phyloP scores from a whole-genome alignment of 345 rosid genomes.

The Ceriops decandra region DNA sequence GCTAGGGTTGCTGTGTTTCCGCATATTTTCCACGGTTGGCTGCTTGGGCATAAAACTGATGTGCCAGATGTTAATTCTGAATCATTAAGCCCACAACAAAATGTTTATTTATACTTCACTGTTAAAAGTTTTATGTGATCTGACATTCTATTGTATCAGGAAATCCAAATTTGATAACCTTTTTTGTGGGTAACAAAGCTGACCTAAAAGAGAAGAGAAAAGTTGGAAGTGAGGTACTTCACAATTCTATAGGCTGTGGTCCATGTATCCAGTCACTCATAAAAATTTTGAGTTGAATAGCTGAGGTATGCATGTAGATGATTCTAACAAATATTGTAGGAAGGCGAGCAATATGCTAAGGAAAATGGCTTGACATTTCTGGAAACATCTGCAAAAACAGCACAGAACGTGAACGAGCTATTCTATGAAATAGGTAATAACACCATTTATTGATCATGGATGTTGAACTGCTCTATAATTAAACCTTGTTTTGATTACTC shows the following conservation, averaged over 20 bases:
- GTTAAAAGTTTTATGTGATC: not conserved
- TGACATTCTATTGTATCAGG: constrained; percentile 34
- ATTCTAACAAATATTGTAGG: constrained; percentile 36
- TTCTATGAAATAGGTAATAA: constrained; percentile 66
- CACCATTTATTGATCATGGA: not conserved
- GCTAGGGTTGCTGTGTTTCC: too few relatives aligned
- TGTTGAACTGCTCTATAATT: not conserved
- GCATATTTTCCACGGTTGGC: too few relatives aligned
- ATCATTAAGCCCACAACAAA: too few relatives aligned
- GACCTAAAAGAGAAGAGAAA: constrained; percentile 65
- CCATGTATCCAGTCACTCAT: not conserved
- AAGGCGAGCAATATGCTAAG: constrained; percentile 57
- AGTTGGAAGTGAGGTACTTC: constrained; percentile 54
- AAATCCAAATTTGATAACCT: constrained; percentile 58
- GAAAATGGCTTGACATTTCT: constrained; percentile 62
- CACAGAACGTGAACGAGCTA: constrained; percentile 70
- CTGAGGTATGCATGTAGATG: not conserved
- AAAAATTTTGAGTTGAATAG: not conserved
- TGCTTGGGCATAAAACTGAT: not conserved
- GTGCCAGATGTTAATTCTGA: not conserved
- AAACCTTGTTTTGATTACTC: not conserved
- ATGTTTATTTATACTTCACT: too few relatives aligned
- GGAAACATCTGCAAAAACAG: constrained; percentile 69
- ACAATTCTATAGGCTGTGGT: not conserved
- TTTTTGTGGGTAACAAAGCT: constrained; percentile 72